Evolutionary conservation across 2,329 filamentous ascomycete genomes (phyloP).

Genomic region (Fusarium torulosum): DNA sequence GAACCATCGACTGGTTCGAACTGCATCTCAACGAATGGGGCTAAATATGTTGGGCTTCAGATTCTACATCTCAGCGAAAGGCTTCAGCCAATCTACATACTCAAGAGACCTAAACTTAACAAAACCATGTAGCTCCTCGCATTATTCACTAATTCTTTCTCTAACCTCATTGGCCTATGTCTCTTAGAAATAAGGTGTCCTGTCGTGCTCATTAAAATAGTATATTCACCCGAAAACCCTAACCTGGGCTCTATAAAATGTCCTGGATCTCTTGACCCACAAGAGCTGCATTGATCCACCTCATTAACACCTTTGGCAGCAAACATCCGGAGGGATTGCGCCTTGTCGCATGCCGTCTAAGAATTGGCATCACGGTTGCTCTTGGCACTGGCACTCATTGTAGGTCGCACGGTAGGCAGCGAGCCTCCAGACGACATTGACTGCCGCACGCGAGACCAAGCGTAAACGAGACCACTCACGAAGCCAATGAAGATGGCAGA

Average conservation of each 20-base stretch:
- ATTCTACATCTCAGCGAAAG: too few relatives aligned
- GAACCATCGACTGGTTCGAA: neutral
- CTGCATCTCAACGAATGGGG: neutral
- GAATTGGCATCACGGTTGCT: conserved; percentile 88
- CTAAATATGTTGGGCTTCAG: neutral
- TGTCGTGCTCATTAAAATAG: conserved; percentile 32
- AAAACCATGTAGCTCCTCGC: neutral
- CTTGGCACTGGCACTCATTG: conserved; percentile 90
- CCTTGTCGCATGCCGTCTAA: conserved; percentile 32
- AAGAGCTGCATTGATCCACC: neutral
- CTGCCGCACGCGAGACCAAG: conserved; percentile 76
- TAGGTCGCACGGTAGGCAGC: conserved; percentile 73
- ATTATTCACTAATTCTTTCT: neutral
- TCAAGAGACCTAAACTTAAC: too few relatives aligned
- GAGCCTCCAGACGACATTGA: conserved; percentile 73
- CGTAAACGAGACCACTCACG: conserved; percentile 90
- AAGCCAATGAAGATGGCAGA: conserved; percentile 93
- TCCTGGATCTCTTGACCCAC: conserved; percentile 8
- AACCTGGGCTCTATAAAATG: neutral
- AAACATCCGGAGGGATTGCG: neutral
- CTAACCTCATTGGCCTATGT: conserved; percentile 31
- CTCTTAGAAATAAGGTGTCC: conserved; percentile 10
- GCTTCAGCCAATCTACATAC: too few relatives aligned
- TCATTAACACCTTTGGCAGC: neutral
- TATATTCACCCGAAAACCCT: conserved; percentile 25